Base-by-base conservation (phyloP, 2,329 filamentous ascomycete genomes). In the Alternaria ethzedia region DNA sequence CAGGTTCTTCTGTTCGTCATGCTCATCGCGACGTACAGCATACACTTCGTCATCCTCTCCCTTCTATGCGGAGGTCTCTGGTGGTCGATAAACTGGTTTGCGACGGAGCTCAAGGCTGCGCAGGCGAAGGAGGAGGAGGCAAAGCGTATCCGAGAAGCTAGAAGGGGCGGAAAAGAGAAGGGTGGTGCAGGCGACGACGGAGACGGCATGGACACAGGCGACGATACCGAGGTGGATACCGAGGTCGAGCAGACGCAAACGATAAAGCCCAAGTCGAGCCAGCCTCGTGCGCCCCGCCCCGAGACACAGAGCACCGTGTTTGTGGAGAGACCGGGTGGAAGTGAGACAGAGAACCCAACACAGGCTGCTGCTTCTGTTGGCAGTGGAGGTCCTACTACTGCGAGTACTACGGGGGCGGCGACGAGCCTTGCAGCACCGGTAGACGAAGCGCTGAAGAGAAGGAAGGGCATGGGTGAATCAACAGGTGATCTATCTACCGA, bases 51-150 rank as follows among this genome's bases (percentile, higher is more conserved):
- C 67, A 85, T 95, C 61, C 87, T 99, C 6, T 97, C 93, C 12
- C 75, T 90, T 62, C 84, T 99, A 10, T 93, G 89, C 67, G 94
- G 83, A 30, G 91, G 92, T 5, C 86, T 98, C 36, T 99, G 96
- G 96, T 94, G 88, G 84, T 89, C 91, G 61, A 94, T 98, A 82
- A 98, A 98, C 86, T 99, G 96, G 96, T 98, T 99, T 77, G 94
- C 93, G 59, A 82, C 83, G 49, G 95, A 90, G 76, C 79, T 90
- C 56, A 77, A 79, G 28, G 81, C 81, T 30, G 81, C 83, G 67
- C 79, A 85, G 68, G 76, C 75, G 46, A 79, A 82, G 70, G 80
- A 85, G 71, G 83, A 84, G 70, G 84, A 86, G 67, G 83, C 83
- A 17, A 84, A 83, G 66, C 77, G 81, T 64, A 79, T 83, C 64